Percentiles rank a stretch among this genome's conserved stretches.
phyloP scores from a whole-genome alignment of 1,139 yeast species.

The Nakaseomyces nivariensis region DNA sequence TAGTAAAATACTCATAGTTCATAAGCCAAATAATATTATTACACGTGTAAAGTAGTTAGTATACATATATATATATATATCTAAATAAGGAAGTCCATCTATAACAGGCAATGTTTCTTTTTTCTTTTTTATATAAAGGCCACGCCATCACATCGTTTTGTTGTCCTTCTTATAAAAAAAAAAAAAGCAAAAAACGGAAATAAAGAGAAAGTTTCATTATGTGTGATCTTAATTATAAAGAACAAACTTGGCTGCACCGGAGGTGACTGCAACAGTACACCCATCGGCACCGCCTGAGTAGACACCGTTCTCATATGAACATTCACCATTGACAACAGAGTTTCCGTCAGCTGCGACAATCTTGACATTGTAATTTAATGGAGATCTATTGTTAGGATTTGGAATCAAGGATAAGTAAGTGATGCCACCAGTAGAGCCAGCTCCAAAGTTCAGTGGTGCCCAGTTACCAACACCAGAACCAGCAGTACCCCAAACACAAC shows the following conservation, averaged over 20 bases:
- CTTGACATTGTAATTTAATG: constrained; percentile 60
- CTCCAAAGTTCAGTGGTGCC: constrained; percentile 76
- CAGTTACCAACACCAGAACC: constrained; percentile 70
- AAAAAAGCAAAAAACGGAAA: too few species aligned
- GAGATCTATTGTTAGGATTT: constrained; percentile 59
- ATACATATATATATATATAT: too few species aligned
- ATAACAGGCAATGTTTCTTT: too few species aligned
- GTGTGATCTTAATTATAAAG: constrained; percentile 33
- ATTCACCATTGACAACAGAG: constrained; percentile 47
- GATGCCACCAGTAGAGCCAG: constrained; percentile 53
- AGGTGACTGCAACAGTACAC: constrained; percentile 63
- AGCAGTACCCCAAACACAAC: constrained; percentile 65
- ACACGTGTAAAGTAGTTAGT: too few species aligned
- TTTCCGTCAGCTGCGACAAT: constrained; percentile 50
- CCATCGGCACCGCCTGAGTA: constrained; percentile 67
- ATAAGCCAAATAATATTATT: too few species aligned
- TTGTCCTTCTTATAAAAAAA: too few species aligned
- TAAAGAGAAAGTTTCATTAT: too few species aligned
- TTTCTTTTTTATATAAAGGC: too few species aligned
- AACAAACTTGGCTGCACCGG: constrained; percentile 61
- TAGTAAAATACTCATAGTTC: too few species aligned
- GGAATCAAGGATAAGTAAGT: constrained; percentile 71
- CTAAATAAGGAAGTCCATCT: too few species aligned
- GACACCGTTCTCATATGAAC: constrained; percentile 53
- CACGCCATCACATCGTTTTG: too few species aligned